phyloP scores from a whole-genome alignment of 345 rosid genomes.

The Melaleuca quinquenervia region DNA sequence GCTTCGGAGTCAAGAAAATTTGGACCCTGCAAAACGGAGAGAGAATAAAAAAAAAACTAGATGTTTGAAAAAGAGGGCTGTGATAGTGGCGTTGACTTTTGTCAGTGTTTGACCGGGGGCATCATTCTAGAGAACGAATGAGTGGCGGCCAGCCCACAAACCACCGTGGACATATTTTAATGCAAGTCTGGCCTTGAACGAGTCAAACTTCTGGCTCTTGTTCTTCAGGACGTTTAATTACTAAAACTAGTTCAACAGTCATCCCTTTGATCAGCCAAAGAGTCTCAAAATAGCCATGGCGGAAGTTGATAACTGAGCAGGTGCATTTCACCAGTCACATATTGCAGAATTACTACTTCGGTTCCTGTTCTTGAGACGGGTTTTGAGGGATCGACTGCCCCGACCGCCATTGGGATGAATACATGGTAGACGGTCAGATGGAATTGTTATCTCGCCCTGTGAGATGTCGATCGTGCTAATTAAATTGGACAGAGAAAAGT shows the following conservation, averaged over 20 bases:
- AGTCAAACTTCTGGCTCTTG: background rate
- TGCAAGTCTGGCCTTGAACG: background rate
- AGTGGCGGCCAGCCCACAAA: background rate
- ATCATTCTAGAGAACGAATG: background rate
- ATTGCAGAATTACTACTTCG: background rate
- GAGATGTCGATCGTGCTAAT: no score
- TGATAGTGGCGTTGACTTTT: background rate
- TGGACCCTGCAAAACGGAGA: no score
- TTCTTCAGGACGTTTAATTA: background rate
- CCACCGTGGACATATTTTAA: background rate
- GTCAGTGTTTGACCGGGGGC: background rate
- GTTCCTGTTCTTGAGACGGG: background rate
- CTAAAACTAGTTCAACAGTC: background rate
- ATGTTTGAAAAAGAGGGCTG: no score
- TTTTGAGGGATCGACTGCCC: background rate
- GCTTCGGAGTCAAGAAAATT: background rate
- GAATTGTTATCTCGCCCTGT: no score
- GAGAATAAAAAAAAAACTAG: no score
- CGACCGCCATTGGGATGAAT: no score
- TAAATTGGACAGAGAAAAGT: background rate
- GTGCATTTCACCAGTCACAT: background rate
- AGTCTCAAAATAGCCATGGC: background rate
- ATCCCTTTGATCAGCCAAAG: background rate
- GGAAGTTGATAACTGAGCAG: background rate
- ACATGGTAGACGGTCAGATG: no score